Percentiles rank a stretch among this genome's conserved stretches.
These are phyloP conservation scores for Carex cristatella DNA, from an alignment of 176 grass and related monocot species.

Conservation along the genomic window DNA sequence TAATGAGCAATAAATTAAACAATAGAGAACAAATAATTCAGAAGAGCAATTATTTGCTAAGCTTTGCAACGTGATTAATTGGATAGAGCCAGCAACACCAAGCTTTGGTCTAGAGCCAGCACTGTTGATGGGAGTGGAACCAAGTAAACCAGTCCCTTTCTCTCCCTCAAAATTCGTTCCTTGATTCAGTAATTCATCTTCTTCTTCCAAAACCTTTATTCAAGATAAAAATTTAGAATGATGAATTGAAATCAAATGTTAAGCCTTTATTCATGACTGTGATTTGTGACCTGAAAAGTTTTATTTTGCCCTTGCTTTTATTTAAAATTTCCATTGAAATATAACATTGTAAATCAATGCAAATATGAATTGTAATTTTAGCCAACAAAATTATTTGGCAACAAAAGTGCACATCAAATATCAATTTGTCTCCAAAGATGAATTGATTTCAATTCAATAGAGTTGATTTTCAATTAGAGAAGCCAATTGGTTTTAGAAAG, in stretches of 20 bases:
- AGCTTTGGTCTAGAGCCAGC: not conserved
- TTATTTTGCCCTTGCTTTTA: not conserved
- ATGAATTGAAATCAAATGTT: not conserved
- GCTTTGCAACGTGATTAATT: no score
- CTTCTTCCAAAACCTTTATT: constrained; percentile 49
- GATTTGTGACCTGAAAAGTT: not conserved
- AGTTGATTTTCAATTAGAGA: no score
- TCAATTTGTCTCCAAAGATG: no score
- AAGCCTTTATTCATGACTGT: no score
- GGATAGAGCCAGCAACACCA: no score
- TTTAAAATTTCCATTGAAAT: not conserved
- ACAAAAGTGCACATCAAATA: not conserved
- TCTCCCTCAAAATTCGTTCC: constrained; percentile 43
- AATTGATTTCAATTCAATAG: no score
- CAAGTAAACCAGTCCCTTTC: constrained; percentile 30
- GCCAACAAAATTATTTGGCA: constrained; percentile 2
- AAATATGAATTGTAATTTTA: not conserved
- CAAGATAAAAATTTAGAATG: not conserved
- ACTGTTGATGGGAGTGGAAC: not conserved
- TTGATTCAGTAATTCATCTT: constrained; percentile 40
- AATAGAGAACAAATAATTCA: no score
- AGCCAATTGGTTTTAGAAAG: no score
- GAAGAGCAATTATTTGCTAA: no score
- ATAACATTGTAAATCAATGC: not conserved
- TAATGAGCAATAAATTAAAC: no score